A percentile compares a stretch with the other conserved stretches of the same genome.
phyloP scores from a whole-genome alignment of 1,284 basidiomycete species.

The Singerocomus rubriflavus region DNA sequence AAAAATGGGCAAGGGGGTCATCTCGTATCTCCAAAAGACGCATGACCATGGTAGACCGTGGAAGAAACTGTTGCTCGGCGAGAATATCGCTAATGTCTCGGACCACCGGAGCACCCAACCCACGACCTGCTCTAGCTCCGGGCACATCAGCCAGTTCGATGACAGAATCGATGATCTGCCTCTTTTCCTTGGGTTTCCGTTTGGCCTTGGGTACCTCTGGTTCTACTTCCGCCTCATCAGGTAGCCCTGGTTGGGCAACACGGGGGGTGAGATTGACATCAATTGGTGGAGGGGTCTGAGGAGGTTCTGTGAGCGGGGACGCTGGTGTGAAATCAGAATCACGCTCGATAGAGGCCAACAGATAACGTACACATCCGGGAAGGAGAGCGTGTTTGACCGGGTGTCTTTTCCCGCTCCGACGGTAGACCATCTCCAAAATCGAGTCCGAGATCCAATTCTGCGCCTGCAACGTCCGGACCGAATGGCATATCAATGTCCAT shows the following conservation, averaged over 20 bases:
- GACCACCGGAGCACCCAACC: constrained; percentile 54
- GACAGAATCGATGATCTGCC: constrained; percentile 78
- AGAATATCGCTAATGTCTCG: constrained; percentile 75
- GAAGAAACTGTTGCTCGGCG: constrained; percentile 77
- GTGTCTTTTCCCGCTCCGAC: constrained; percentile 46
- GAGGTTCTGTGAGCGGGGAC: constrained; percentile 69
- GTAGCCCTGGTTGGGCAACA: constrained; percentile 35
- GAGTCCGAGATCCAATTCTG: constrained; percentile 70
- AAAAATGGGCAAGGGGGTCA: constrained; percentile 82
- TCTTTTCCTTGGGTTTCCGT: constrained; percentile 64
- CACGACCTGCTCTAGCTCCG: constrained; percentile 52
- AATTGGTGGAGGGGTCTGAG: constrained; percentile 61
- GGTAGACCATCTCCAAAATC: constrained; percentile 58
- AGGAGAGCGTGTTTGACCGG: constrained; percentile 54
- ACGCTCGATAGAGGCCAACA: background rate
- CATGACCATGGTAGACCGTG: constrained; percentile 78
- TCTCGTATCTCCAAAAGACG: constrained; percentile 80
- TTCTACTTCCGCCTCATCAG: constrained; percentile 38
- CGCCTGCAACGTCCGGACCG: constrained; percentile 44
- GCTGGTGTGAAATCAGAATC: constrained; percentile 40
- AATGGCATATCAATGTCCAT: constrained; percentile 60
- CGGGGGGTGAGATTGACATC: constrained; percentile 48
- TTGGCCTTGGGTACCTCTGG: constrained; percentile 40
- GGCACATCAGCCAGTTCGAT: constrained; percentile 80
- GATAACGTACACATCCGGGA: constrained; percentile 66